Percentiles rank a stretch among this genome's conserved stretches.
These are phyloP conservation scores for Scheffersomyces quercinus DNA, from an alignment of 1,139 yeast species.

Conservation along the genomic window DNA sequence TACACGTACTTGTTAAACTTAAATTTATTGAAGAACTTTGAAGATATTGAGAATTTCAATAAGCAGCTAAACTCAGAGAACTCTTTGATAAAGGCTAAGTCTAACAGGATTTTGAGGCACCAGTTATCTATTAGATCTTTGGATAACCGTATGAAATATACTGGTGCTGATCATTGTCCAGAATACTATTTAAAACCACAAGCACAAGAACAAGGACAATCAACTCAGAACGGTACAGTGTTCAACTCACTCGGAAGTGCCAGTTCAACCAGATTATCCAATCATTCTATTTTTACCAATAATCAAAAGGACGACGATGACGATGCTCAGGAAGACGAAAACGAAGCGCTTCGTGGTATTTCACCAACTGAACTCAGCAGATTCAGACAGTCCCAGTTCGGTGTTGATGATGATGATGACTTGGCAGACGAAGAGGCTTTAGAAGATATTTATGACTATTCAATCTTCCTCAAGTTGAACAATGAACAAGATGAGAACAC, in stretches of 20 bases:
- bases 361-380: neutral
- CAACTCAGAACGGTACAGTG: too few species aligned
- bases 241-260: conserved; percentile 14
- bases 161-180: neutral
- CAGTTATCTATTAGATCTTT: conserved; percentile 37
- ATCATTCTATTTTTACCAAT: conserved; percentile 14
- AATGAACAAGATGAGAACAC: conserved; percentile 15
- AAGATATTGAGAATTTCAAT: conserved; percentile 32
- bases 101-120: conserved; percentile 32
- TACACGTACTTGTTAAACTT: conserved; percentile 37
- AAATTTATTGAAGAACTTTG: conserved; percentile 43
- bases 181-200: neutral
- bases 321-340: conserved; percentile 8
- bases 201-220: neutral
- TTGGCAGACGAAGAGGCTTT: conserved; percentile 13
- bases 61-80: conserved; percentile 32
- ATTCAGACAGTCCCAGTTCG: conserved; percentile 1
- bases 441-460: conserved; percentile 11
- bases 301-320: conserved; percentile 16
- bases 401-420: conserved; percentile 3
- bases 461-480: conserved; percentile 17
- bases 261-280: conserved; percentile 13
- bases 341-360: neutral
- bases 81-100: conserved; percentile 30
- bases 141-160: neutral